Evolutionary conservation across 208 protist genomes (phyloP), one percentile per base, ranked within the genome.

Genomic region (Crithidia sp.): DNA sequence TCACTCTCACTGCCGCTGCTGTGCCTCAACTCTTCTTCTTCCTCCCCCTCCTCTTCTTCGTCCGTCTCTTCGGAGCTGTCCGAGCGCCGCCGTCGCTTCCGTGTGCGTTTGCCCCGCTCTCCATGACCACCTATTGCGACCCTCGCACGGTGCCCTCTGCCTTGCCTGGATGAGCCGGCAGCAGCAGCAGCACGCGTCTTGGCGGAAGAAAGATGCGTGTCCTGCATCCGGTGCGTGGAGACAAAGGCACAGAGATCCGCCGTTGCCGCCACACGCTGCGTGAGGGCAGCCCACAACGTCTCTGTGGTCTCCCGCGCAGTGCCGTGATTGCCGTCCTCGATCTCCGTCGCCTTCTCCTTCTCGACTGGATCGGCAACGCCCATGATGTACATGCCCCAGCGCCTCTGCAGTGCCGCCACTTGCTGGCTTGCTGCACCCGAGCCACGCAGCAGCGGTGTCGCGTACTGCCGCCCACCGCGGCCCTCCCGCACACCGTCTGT

Each of bases 361-460:
- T 49, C 12, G 0, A 49, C 9, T 14, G 7, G 45, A 7, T 14
- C 28, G 28, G 28, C 28, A 28, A 28, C 28, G 28, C 63, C 60
- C 64, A 73, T 75, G 40, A 77, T 52, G 19, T 60, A 64, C 37
- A 36, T 52, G 13, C 16, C 69, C 70, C 71, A 77, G 12, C 62
- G 75, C 67, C 47, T 37, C 64, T 71, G 73, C 64, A 77, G 56
- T 13, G 67, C 53, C 6, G 74, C 49, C 12, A 79, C 44, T 3
- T 54, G 74, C 36, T 40, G 49, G 19, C 58, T 50, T 2, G 59
- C 47, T 39, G 52, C 66, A 5, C 53, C 67, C 3, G 74, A 79
- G n/a, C 74, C 74, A n/a, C 67, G 39, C 45, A 87, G 72, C 63
- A 82, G 49, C 45, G 73, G 57, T 3, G 52, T 56, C 14, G 83